These are phyloP conservation scores for Gentiana macrophylla DNA, from an alignment of 257 asterid genomes.

Conservation along the genomic window DNA sequence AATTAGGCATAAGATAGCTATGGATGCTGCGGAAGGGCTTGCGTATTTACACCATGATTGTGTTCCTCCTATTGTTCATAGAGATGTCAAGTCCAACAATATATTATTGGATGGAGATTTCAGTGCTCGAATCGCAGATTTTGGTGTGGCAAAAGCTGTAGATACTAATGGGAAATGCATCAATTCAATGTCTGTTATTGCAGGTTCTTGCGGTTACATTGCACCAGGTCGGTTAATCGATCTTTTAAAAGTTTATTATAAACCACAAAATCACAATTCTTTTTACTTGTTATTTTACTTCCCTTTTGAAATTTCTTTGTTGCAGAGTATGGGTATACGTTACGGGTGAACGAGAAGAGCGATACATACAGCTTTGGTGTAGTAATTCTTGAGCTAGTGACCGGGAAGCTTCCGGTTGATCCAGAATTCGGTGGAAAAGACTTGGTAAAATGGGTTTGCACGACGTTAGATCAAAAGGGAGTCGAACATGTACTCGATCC, in stretches of 20 bases:
- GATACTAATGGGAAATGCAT: conserved; percentile 48
- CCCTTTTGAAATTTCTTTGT: conserved; percentile 1
- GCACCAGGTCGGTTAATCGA: conserved; percentile 66
- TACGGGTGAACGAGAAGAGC: conserved; percentile 91
- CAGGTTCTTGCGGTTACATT: conserved; percentile 97
- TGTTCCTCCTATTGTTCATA: conserved; percentile 74
- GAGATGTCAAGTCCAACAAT: conserved; percentile 87
- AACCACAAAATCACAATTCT: no score
- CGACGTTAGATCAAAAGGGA: conserved; percentile 73
- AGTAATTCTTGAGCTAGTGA: conserved; percentile 69
- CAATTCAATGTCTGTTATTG: conserved; percentile 87
- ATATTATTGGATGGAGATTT: conserved; percentile 65
- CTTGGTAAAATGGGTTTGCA: conserved; percentile 90
- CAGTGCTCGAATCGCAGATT: conserved; percentile 94
- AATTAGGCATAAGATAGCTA: conserved; percentile 62
- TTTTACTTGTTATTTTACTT: no score
- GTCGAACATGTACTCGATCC: conserved; percentile 69
- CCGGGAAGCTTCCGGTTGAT: conserved; percentile 67
- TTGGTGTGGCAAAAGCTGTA: conserved; percentile 87
- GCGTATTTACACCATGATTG: conserved; percentile 91
- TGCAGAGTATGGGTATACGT: conserved; percentile 88
- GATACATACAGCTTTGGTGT: conserved; percentile 91
- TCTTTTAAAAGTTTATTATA: neutral
- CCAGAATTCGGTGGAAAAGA: conserved; percentile 93
- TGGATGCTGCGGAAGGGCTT: conserved; percentile 94